Percentiles rank a stretch among this genome's conserved stretches.
phyloP scores from a whole-genome alignment of 805 yeast genomes.

The Sporopachydermia quercuum region DNA sequence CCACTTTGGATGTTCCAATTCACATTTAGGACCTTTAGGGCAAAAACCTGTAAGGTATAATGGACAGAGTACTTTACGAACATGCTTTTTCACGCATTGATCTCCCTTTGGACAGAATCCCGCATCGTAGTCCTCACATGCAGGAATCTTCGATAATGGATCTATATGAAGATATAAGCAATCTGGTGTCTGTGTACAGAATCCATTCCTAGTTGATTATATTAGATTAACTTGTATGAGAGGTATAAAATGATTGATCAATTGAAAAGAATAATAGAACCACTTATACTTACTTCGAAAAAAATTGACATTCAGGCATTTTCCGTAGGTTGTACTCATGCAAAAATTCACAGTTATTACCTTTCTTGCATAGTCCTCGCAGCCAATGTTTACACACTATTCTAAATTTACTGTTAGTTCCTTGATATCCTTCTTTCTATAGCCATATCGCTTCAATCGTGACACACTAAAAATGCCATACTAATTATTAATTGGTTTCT shows the following conservation, averaged over 20 bases:
- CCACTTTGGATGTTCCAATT: conserved; percentile 68
- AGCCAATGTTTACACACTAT: conserved; percentile 98
- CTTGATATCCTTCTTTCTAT: too few species aligned
- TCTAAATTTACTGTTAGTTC: conserved; percentile 26
- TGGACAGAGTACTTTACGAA: conserved; percentile 63
- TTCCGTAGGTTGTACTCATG: conserved; percentile 89
- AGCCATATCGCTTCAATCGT: too few species aligned
- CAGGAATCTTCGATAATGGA: conserved; percentile 78
- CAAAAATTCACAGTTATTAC: conserved; percentile 87
- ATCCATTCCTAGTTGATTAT: conserved; percentile 30
- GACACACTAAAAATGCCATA: too few species aligned
- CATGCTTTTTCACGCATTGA: conserved; percentile 66
- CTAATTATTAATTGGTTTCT: background rate
- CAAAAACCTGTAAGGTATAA: conserved; percentile 81
- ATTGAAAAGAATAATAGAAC: background rate
- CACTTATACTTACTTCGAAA: conserved; percentile 38
- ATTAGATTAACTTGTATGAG: too few species aligned
- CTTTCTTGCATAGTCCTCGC: conserved; percentile 91
- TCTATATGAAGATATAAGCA: conserved; percentile 88
- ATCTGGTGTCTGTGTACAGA: conserved; percentile 86
- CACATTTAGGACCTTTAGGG: conserved; percentile 72
- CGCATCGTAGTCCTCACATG: conserved; percentile 64
- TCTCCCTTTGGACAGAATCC: conserved; percentile 95
- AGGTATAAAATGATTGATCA: background rate
- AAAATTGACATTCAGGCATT: conserved; percentile 94